A percentile compares a stretch with the other conserved stretches of the same genome.
Evolutionary conservation across 2,329 filamentous ascomycete genomes (phyloP).

Genomic region (Aspergillus candidus): DNA sequence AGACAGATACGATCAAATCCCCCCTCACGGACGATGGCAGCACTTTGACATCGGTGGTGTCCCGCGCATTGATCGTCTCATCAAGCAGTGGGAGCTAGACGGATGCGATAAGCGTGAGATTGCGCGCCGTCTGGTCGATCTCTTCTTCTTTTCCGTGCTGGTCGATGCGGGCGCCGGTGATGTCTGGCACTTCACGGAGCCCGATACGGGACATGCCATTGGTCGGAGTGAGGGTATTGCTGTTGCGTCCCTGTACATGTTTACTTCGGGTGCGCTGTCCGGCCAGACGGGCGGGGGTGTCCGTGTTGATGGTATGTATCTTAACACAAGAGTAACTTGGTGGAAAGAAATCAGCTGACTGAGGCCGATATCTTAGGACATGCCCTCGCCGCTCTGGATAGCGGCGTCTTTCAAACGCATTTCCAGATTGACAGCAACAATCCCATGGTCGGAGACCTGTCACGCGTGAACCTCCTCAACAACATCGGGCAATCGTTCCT

Average conservation of each 20-base stretch:
- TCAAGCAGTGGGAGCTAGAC: conserved; percentile 42
- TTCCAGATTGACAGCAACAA: conserved; percentile 45
- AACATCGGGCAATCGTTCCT: conserved; percentile 41
- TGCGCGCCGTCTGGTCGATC: conserved; percentile 52
- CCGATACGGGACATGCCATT: conserved; percentile 24
- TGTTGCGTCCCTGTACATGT: conserved; percentile 48
- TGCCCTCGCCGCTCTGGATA: conserved; percentile 33
- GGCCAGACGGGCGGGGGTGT: no score
- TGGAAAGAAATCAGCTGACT: no score
- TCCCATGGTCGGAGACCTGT: conserved; percentile 42
- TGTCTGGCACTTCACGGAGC: conserved; percentile 44
- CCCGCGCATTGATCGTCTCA: conserved; percentile 43
- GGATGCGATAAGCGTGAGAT: conserved; percentile 42
- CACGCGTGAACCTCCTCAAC: conserved; percentile 39
- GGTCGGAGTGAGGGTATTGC: conserved; percentile 48
- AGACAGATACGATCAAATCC: conserved; percentile 43
- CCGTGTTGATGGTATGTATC: no score
- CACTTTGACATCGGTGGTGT: conserved; percentile 56
- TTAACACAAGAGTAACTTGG: no score
- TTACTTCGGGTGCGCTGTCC: conserved; percentile 13
- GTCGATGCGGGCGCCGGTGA: conserved; percentile 52
- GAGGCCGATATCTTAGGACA: conserved; percentile 15
- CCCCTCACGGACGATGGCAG: conserved; percentile 56
- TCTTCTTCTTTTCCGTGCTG: conserved; percentile 57
- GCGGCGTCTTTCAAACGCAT: conserved; percentile 26